Base-by-base conservation (phyloP, 129 eudicot species). In the Saposhnikovia divaricata region DNA sequence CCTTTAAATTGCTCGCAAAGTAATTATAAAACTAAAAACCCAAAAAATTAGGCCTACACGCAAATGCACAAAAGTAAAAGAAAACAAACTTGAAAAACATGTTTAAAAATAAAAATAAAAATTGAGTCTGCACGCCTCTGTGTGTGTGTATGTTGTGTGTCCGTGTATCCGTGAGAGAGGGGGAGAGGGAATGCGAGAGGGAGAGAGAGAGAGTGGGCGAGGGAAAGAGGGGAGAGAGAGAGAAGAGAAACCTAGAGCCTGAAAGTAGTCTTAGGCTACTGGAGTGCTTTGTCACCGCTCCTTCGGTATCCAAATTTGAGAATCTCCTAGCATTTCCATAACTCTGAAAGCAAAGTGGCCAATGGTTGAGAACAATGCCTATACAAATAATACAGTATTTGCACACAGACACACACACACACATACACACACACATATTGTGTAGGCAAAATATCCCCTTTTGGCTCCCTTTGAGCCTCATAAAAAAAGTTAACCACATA, bases 321-420 rank as follows among this genome's bases (percentile, higher is more conserved):
- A 34, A 34, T 34, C 37, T 34, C 37, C 37, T 34, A 2, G 80
- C 76, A 82, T 81, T 80, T 44, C 86, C 89, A 83, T 79, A 43
- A 72, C 83, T 89, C 93, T 89, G 31, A 75, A n/a, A 57, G 74
- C 75, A 69, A 66, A 79, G 38, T 66, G 77, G 37, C 2, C 39
- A 80, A 57, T 48, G 23, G 66, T 81, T 63, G 69, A 74, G 34
- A 47, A 8, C 40, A 74, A 55, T 40, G 9, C 5, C 63, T 16
- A 55, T 16, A 38, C 21, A 46, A 46, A 46, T 10, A 45, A 11
- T 11, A 46, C 39, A 10, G 23, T 23, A 57, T 23, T 28, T 10
- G 27, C 63, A 51, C 25, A 9, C 45, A 44, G 50, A 3, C 51
- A 5, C 23, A 5, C 23, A 57, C 28, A 57, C 19, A 12, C 37